phyloP scores from a whole-genome alignment of 345 rosid genomes.

The Microthlaspi erraticum region DNA sequence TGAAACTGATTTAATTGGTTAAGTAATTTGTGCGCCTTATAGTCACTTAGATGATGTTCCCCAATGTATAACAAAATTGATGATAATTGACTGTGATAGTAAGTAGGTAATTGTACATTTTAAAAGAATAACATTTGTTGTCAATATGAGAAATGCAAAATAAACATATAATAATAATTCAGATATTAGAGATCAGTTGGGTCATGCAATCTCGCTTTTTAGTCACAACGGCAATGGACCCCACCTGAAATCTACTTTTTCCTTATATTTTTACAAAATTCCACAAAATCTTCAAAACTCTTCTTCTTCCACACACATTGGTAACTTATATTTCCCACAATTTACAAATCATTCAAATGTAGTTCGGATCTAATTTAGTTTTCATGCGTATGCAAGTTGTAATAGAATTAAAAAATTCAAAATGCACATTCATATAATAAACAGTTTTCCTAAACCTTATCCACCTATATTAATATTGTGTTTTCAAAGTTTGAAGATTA shows the following conservation, averaged over 20 bases:
- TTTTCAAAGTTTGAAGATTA: too few species aligned
- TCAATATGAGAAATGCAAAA: slow-evolving; percentile 6
- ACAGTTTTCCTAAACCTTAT: too few species aligned
- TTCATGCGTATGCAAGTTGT: too few species aligned
- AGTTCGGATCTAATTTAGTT: too few species aligned
- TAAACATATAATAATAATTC: neutral
- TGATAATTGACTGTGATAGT: neutral
- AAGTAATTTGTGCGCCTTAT: neutral
- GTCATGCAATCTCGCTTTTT: slow-evolving; percentile 46
- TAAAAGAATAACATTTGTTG: neutral
- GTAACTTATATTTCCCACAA: too few species aligned
- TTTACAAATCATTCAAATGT: too few species aligned
- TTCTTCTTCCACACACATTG: neutral
- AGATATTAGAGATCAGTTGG: slow-evolving; percentile 34
- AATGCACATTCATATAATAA: too few species aligned
- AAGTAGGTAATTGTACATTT: neutral
- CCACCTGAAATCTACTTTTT: slow-evolving; percentile 46
- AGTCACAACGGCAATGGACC: slow-evolving; percentile 42
- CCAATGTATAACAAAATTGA: slow-evolving; percentile 17
- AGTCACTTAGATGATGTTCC: slow-evolving; percentile 13
- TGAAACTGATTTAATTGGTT: neutral
- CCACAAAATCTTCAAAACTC: neutral
- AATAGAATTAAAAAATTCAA: too few species aligned
- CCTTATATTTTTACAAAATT: neutral
- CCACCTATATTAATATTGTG: too few species aligned